These are phyloP conservation scores for Tricholoma sp. DNA, from an alignment of 768 basidiomycete species.

Conservation along the genomic window DNA sequence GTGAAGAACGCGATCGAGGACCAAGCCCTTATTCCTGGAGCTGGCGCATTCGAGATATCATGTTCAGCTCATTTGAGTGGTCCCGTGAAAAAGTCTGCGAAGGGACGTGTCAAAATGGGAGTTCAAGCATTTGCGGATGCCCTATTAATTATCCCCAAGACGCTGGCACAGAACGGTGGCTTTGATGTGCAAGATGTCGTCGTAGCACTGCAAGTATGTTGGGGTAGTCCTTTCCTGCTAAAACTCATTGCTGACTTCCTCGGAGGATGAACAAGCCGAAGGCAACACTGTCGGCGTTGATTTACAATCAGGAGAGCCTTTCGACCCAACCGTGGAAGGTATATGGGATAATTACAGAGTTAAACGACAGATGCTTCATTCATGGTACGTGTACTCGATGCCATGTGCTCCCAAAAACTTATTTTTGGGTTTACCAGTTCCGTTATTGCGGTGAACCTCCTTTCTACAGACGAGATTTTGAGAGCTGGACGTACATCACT, in stretches of 20 bases:
- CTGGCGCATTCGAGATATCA: slow-evolving; percentile 94
- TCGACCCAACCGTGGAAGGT: slow-evolving; percentile 93
- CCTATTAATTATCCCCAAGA: slow-evolving; percentile 92
- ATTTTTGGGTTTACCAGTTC: slow-evolving; percentile 44
- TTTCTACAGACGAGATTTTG: slow-evolving; percentile 95
- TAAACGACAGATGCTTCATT: slow-evolving; percentile 98
- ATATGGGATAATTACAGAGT: slow-evolving; percentile 99
- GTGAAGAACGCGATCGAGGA: slow-evolving; percentile 98
- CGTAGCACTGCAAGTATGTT: slow-evolving; percentile 76
- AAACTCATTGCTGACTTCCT: background rate
- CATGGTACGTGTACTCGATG: slow-evolving; percentile 55
- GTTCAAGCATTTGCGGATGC: slow-evolving; percentile 97
- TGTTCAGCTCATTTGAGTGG: slow-evolving; percentile 82
- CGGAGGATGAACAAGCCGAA: slow-evolving; percentile 87
- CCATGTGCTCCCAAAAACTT: slow-evolving; percentile 6
- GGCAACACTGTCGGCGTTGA: slow-evolving; percentile 92
- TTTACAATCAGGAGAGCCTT: slow-evolving; percentile 89
- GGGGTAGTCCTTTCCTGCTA: background rate
- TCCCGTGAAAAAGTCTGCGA: slow-evolving; percentile 76
- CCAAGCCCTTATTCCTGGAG: slow-evolving; percentile 84
- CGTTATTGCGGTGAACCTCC: slow-evolving; percentile 90
- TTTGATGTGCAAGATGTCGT: slow-evolving; percentile 96
- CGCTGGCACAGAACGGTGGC: slow-evolving; percentile 91
- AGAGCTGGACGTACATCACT: slow-evolving; percentile 84
- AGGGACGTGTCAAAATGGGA: slow-evolving; percentile 95